Evolutionary conservation across 768 basidiomycete genomes (phyloP), one percentile per base, ranked within the genome.

Genomic region (Auriculariales sp.): DNA sequence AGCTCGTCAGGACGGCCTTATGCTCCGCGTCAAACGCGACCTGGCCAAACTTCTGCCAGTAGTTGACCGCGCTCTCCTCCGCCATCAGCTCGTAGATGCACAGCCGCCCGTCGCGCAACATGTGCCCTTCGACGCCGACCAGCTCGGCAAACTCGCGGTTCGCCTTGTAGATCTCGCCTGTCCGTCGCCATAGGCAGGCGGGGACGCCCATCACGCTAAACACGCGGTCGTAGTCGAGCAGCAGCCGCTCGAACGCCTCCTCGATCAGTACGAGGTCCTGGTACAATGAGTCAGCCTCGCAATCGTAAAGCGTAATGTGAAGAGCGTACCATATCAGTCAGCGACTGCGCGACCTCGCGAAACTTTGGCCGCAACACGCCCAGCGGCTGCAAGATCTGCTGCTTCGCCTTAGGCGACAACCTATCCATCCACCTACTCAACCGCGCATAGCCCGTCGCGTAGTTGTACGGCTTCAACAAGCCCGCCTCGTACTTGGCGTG

Each of bases 61-160:
- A 97, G 61, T 93, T 91, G 34, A 95, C 92, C 2, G 92, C 91
- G 1, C 82, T 84, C 61, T 94, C 92, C 64, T 99, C 94, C 1
- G 92, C 85, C 93, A 99, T 95, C 45, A 98, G 75, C 63, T 98
- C 94, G 65, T 95, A 98, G 50, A 99, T 95, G 59, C 92, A 94
- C 22, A 95, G 66, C 31, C 89, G 83, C 3, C 94, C 84, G 52
- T 91, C 90, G n/a, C 86, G 79, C 66, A 94, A 74, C 76, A 86
- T 82, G 53, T 79, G 79, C 32, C 87, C 84, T 51, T 91, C 87
- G 28, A 95, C 73, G 19, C 92, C 83, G 28, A 95, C 77, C 6
- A 98, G 70, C 58, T 90, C 88, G 4, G 90, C 82, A 62, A 99
- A 97, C 66, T 94, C 92, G 49, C 89, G 77, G 61, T 99, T 99